Evolutionary conservation across 179 eudicot genomes (phyloP).

Genomic region (Amaranthus tricolor): DNA sequence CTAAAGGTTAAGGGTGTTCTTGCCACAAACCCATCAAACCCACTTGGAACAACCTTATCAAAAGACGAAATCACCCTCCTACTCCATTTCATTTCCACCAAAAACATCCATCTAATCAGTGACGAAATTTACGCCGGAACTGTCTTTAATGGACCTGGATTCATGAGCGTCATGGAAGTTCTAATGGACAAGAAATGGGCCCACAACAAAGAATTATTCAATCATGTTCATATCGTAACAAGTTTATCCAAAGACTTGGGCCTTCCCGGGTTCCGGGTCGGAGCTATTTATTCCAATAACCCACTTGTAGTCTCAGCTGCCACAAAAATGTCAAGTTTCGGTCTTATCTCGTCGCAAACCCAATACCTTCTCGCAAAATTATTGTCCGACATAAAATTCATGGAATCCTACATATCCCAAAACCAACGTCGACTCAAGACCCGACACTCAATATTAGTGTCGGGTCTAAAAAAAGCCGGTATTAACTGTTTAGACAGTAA

Average conservation of each 20-base stretch:
- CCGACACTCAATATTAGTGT: slow-evolving; percentile 46
- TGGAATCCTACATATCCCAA: slow-evolving; percentile 40
- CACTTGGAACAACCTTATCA: slow-evolving; percentile 70
- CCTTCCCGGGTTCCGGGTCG: slow-evolving; percentile 91
- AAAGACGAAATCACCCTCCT: slow-evolving; percentile 62
- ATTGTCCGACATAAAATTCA: slow-evolving; percentile 66
- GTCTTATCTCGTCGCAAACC: slow-evolving; percentile 84
- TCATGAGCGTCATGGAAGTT: slow-evolving; percentile 66
- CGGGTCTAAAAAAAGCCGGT: slow-evolving; percentile 56
- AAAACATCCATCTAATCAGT: slow-evolving; percentile 64
- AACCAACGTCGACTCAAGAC: slow-evolving; percentile 50
- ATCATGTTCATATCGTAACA: slow-evolving; percentile 74
- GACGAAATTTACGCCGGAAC: slow-evolving; percentile 97
- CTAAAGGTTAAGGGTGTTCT: slow-evolving; percentile 76
- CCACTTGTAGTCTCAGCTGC: slow-evolving; percentile 64
- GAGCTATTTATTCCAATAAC: slow-evolving; percentile 75
- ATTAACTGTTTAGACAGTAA: slow-evolving; percentile 60
- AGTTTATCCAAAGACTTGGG: slow-evolving; percentile 90
- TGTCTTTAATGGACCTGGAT: slow-evolving; percentile 44
- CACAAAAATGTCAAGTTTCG: slow-evolving; percentile 97
- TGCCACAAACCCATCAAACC: slow-evolving; percentile 93
- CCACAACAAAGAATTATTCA: slow-evolving; percentile 31
- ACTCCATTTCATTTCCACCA: slow-evolving; percentile 48
- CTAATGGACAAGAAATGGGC: slow-evolving; percentile 38
- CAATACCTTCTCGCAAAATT: slow-evolving; percentile 73